Percentiles rank a stretch among this genome's conserved stretches.
Conservation (phyloP, 164 flowering plant species). For the Stephania yunnanensis region DNA sequence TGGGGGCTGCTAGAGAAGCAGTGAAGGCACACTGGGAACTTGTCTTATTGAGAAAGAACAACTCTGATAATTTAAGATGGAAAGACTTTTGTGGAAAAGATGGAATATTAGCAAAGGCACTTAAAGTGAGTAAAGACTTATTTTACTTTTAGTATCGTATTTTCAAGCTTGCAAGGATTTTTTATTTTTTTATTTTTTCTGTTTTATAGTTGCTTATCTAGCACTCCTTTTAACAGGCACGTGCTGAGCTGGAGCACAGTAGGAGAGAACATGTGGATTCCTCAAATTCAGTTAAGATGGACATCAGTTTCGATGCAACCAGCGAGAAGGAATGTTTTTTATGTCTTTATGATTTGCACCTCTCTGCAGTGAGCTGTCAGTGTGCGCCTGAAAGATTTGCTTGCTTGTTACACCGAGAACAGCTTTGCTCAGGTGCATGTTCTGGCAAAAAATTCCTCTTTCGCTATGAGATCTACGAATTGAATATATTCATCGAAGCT, state of each 20-base stretch:
- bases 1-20: slow-evolving; percentile 40
- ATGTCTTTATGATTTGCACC: slow-evolving; percentile 61
- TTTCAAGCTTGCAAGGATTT: not conserved
- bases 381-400: slow-evolving; percentile 62
- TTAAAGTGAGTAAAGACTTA: slow-evolving; percentile 45
- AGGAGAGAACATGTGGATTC: slow-evolving; percentile 48
- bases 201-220: not conserved
- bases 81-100: slow-evolving; percentile 50
- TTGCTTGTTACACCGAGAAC: slow-evolving; percentile 62
- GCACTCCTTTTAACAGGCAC: slow-evolving; percentile 36
- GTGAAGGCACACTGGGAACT: slow-evolving; percentile 65
- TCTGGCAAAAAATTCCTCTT: slow-evolving; percentile 39
- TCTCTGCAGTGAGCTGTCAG: slow-evolving; percentile 60
- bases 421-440: slow-evolving; percentile 68
- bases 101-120: slow-evolving; percentile 53
- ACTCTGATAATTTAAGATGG: slow-evolving; percentile 46
- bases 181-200: not conserved
- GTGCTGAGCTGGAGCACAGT: slow-evolving; percentile 38
- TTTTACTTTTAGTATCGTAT: not conserved
- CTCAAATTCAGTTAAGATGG: slow-evolving; percentile 42
- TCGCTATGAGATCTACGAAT: slow-evolving; percentile 54
- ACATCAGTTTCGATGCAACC: slow-evolving; percentile 36
- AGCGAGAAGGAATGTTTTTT: slow-evolving; percentile 52
- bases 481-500: slow-evolving; percentile 58
- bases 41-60: slow-evolving; percentile 30